Evolutionary conservation across 331 rosid genomes (phyloP).

Genomic region (Erythrophleum ivorense): DNA sequence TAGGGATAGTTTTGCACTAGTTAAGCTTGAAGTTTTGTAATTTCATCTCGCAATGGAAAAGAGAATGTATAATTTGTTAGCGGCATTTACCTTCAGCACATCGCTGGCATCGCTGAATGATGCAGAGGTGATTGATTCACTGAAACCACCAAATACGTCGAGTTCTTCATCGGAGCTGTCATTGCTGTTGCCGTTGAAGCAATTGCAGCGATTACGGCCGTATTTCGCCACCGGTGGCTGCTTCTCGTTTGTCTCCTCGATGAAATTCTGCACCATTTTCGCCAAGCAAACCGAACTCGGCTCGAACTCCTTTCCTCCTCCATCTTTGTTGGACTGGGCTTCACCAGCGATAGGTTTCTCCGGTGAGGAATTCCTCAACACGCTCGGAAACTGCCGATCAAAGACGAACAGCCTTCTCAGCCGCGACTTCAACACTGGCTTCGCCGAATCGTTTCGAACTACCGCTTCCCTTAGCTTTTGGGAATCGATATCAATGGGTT

Average conservation of each 20-base stretch:
- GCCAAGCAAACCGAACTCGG: constrained; percentile 86
- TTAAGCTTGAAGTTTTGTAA: background rate
- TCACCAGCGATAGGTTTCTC: constrained; percentile 59
- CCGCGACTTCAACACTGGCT: constrained; percentile 81
- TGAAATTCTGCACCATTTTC: constrained; percentile 81
- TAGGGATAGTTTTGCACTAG: background rate
- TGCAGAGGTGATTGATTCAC: constrained; percentile 55
- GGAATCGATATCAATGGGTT: constrained; percentile 75
- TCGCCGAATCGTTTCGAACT: constrained; percentile 63
- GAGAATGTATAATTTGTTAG: background rate
- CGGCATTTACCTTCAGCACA: constrained; percentile 53
- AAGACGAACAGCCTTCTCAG: constrained; percentile 72
- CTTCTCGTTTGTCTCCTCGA: constrained; percentile 75
- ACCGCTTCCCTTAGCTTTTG: constrained; percentile 48
- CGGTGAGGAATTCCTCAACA: constrained; percentile 57
- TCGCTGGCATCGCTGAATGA: constrained; percentile 64
- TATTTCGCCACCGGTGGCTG: constrained; percentile 56
- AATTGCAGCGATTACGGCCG: constrained; percentile 87
- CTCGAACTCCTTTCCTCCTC: constrained; percentile 59
- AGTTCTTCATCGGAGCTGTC: constrained; percentile 86
- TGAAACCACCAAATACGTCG: constrained; percentile 55
- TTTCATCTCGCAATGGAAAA: too few relatives aligned
- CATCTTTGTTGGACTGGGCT: constrained; percentile 44
- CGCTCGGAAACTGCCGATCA: constrained; percentile 81
- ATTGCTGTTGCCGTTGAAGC: constrained; percentile 79